Conservation (phyloP, 169 alveolate genomes). For the Theileria annulata region DNA sequence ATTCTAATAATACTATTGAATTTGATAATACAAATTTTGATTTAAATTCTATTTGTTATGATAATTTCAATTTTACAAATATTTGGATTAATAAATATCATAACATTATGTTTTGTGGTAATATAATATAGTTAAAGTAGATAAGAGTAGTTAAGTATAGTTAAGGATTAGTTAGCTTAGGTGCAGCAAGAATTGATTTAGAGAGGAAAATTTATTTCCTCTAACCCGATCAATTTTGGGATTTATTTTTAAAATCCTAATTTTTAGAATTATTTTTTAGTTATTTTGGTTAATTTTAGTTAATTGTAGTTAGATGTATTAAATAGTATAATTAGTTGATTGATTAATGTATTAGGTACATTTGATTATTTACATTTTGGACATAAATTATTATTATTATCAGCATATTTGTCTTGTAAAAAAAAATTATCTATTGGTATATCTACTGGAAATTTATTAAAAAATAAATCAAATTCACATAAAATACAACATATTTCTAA, state of each 20-base stretch:
- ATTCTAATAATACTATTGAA: neutral
- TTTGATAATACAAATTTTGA: neutral
- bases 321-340: neutral
- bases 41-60: neutral
- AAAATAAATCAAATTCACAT: conserved; percentile 14
- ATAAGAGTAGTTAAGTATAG: no score
- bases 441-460: conserved; percentile 41
- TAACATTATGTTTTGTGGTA: conserved; percentile 18
- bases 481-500: conserved; percentile 15
- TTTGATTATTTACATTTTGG: conserved; percentile 67
- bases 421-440: conserved; percentile 45
- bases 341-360: conserved; percentile 20
- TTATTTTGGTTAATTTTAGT: neutral
- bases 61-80: no score
- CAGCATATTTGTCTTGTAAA: conserved; percentile 44
- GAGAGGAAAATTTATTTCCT: neutral
- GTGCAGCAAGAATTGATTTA: neutral
- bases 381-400: conserved; percentile 52
- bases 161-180: no score
- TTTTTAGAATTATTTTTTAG: no score
- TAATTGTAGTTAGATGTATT: neutral
- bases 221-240: neutral
- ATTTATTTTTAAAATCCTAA: no score
- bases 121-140: no score
- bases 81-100: neutral